Percentiles rank a stretch among this genome's conserved stretches.
phyloP scores from a whole-genome alignment of 2,329 filamentous ascomycete genomes.

The Tetracladium maxilliforme region DNA sequence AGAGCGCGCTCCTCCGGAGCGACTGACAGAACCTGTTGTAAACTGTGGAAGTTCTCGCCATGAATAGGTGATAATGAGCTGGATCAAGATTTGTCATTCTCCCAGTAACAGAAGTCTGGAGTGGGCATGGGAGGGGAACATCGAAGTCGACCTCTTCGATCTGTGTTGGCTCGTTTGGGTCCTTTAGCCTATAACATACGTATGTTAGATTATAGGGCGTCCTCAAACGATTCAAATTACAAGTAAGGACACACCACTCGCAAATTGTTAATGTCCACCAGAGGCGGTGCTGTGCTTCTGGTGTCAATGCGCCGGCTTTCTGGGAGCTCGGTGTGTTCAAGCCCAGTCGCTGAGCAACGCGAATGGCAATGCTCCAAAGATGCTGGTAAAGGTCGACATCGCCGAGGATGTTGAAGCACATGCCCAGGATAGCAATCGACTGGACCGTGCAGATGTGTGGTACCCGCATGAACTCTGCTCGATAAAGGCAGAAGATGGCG shows the following conservation, averaged over 20 bases:
- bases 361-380: slow-evolving; percentile 7
- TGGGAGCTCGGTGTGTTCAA: slow-evolving; percentile 4
- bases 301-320: not conserved
- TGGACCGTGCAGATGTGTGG: slow-evolving; percentile 5
- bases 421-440: slow-evolving; percentile 8
- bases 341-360: slow-evolving; percentile 5
- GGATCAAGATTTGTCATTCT: too few species aligned
- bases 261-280: slow-evolving; percentile 6
- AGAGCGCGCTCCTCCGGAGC: not conserved
- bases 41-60: slow-evolving; percentile 4
- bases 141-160: too few species aligned
- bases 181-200: too few species aligned
- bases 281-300: slow-evolving; percentile 3
- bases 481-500: slow-evolving; percentile 6
- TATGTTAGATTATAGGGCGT: too few species aligned
- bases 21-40: slow-evolving; percentile 4
- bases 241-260: slow-evolving; percentile 4
- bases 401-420: slow-evolving; percentile 7
- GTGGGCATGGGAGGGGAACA: slow-evolving; percentile 3
- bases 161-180: too few species aligned
- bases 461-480: slow-evolving; percentile 5
- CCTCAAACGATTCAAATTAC: too few species aligned
- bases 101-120: too few species aligned
- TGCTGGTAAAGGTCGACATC: slow-evolving; percentile 4
- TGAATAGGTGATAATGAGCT: slow-evolving; percentile 5